Evolutionary conservation across 495 filamentous ascomycete species (phyloP).

Genomic region (Venustampulla echinocandica): DNA sequence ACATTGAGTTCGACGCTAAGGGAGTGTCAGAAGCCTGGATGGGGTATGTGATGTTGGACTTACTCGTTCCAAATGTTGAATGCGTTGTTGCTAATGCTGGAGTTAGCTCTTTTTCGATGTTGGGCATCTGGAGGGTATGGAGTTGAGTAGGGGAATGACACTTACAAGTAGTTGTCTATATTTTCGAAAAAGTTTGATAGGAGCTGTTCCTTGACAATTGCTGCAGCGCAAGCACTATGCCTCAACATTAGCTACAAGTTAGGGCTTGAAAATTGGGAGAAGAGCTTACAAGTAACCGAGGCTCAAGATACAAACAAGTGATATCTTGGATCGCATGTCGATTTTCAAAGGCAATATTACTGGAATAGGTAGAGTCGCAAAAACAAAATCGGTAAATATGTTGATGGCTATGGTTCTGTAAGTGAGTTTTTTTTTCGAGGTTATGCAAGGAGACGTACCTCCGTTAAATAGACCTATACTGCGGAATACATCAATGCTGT

Average conservation of each 20-base stretch:
- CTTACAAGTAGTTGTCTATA: slow-evolving; percentile 6
- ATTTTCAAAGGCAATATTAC: slow-evolving; percentile 35
- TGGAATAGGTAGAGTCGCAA: slow-evolving; percentile 35
- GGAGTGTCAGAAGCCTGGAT: slow-evolving; percentile 10
- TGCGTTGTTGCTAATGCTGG: neutral
- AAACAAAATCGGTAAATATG: slow-evolving; percentile 35
- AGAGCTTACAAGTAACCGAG: slow-evolving; percentile 32
- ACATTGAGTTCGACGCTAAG: slow-evolving; percentile 35
- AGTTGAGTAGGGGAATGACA: too few species aligned
- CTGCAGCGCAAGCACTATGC: slow-evolving; percentile 6
- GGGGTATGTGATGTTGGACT: slow-evolving; percentile 16
- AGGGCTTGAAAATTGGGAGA: too few species aligned
- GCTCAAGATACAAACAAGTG: slow-evolving; percentile 33
- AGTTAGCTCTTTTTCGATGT: neutral
- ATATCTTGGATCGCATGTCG: slow-evolving; percentile 27
- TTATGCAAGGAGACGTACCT: slow-evolving; percentile 15
- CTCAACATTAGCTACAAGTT: neutral
- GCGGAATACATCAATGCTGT: slow-evolving; percentile 23
- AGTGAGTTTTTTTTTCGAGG: neutral
- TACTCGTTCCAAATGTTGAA: slow-evolving; percentile 21
- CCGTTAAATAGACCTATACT: slow-evolving; percentile 32
- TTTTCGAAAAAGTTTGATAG: slow-evolving; percentile 4
- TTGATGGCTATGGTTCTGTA: slow-evolving; percentile 27
- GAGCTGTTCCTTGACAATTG: slow-evolving; percentile 12
- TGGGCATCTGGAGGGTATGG: too few species aligned